These are phyloP conservation scores for Tolypocladium capitatum DNA, from an alignment of 2,329 filamentous ascomycete genomes.

Conservation along the genomic window DNA sequence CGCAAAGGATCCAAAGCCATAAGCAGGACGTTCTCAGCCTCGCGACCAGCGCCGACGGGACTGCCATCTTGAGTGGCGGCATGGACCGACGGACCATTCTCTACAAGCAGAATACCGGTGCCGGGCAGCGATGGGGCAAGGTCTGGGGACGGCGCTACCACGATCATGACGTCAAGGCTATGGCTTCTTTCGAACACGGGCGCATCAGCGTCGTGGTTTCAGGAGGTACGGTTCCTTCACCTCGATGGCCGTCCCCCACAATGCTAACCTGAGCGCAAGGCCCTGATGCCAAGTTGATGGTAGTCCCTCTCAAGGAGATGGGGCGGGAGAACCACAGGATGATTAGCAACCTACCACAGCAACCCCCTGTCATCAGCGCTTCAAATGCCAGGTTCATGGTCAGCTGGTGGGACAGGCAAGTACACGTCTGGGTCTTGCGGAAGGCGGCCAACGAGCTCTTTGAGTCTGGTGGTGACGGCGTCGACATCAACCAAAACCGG, in stretches of 20 bases:
- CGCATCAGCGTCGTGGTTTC: slow-evolving; percentile 79
- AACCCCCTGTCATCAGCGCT: slow-evolving; percentile 59
- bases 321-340: slow-evolving; percentile 72
- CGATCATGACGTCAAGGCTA: slow-evolving; percentile 86
- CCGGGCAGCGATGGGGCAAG: slow-evolving; percentile 64
- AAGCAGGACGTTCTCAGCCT: slow-evolving; percentile 83
- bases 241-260: background rate
- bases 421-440: slow-evolving; percentile 63
- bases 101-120: slow-evolving; percentile 54
- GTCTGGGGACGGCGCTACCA: slow-evolving; percentile 80
- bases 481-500: slow-evolving; percentile 37
- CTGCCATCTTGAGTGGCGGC: slow-evolving; percentile 74
- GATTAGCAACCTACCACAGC: slow-evolving; percentile 73
- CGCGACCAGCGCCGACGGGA: slow-evolving; percentile 68
- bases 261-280: slow-evolving; percentile 33
- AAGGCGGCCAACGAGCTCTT: slow-evolving; percentile 33
- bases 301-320: slow-evolving; percentile 62
- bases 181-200: slow-evolving; percentile 77
- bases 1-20: slow-evolving; percentile 75
- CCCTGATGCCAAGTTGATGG: slow-evolving; percentile 70
- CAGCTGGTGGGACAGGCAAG: slow-evolving; percentile 84
- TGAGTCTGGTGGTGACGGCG: slow-evolving; percentile 23
- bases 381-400: slow-evolving; percentile 61
- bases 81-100: slow-evolving; percentile 81
- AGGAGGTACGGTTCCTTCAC: slow-evolving; percentile 46